Evolutionary conservation across 495 filamentous ascomycete species (phyloP), one percentile per base, ranked within the genome.

Genomic region (Aspergillus sparsus): DNA sequence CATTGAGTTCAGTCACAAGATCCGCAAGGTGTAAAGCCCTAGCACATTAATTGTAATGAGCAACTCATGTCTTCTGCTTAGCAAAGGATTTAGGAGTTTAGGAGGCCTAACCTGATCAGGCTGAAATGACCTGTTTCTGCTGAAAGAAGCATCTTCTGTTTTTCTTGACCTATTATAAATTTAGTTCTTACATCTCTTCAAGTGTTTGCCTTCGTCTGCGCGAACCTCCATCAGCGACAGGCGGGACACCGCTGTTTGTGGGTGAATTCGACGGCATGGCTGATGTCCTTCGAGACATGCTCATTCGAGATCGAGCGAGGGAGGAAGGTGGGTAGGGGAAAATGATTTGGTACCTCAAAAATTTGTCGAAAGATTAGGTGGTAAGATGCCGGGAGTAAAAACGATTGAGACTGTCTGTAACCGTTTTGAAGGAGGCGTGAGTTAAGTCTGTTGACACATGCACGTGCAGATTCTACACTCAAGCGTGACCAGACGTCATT

Each of bases 1-100:
- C 92, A 74, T 98, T 98, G 46, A 98, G 75, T 69, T 95, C 92
- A 31, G 94, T 98, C 66, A 98, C 96, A 44, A 95, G 79, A 76
- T 98, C 94, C 15, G 94, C 94, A 58, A 98, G 84, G 70, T 98
- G 94, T 61, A 98, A 81, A 58, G 93, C 91, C 71, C 89, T 91
- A 58, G 51, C 36, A 53, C 46, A 54, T 47, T 12, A 61, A 67
- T 39, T 27, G 61, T 39, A 46, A 59, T 69, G 16, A 70, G 68
- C 50, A 55, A 32, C 61, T 9, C 47, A 42, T 44, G 21, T 53
- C n/a, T 9, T 57, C 50, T 35, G 53, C 44, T 36, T 42, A 42
- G 36, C 53, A 49, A 13, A 49, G 10, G 32, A 49, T 54, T 45
- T n/a, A n/a, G n/a, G n/a, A n/a, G n/a, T n/a, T n/a, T n/a, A n/a